phyloP scores from a whole-genome alignment of 169 alveolate species.

The Eimeria sp. region DNA sequence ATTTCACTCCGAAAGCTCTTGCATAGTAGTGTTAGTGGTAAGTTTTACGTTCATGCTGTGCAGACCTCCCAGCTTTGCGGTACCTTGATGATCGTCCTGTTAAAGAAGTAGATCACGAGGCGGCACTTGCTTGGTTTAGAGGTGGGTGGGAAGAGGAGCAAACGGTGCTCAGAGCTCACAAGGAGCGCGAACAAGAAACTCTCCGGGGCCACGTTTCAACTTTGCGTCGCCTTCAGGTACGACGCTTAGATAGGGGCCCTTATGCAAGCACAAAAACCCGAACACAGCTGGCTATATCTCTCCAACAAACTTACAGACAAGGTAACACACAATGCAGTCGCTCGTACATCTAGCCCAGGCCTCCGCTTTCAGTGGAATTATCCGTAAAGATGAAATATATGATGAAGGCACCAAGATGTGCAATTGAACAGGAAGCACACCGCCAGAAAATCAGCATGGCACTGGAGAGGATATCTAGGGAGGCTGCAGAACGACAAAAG shows the following conservation, averaged over 20 bases:
- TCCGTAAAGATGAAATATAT: not conserved
- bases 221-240: constrained; percentile 9
- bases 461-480: constrained; percentile 27
- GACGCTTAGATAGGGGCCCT: not conserved
- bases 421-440: constrained; percentile 35
- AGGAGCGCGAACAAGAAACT: constrained; percentile 28
- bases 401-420: not conserved
- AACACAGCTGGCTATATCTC: not conserved
- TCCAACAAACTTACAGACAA: not conserved
- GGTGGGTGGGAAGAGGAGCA: constrained; percentile 95
- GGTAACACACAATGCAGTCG: not conserved
- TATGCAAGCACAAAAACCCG: not conserved
- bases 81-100: constrained; percentile 96
- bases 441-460: constrained; percentile 49
- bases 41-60: not conserved
- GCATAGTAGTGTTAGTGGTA: not conserved
- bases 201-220: constrained; percentile 24
- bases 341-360: not conserved
- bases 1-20: not conserved
- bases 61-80: constrained; percentile 89
- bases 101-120: constrained; percentile 93
- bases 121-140: constrained; percentile 93
- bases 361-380: not conserved
- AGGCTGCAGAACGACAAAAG: not conserved
- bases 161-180: constrained; percentile 81